Evolutionary conservation across 306 rosid species (phyloP).

Genomic region (Begonia peltatifolia): DNA sequence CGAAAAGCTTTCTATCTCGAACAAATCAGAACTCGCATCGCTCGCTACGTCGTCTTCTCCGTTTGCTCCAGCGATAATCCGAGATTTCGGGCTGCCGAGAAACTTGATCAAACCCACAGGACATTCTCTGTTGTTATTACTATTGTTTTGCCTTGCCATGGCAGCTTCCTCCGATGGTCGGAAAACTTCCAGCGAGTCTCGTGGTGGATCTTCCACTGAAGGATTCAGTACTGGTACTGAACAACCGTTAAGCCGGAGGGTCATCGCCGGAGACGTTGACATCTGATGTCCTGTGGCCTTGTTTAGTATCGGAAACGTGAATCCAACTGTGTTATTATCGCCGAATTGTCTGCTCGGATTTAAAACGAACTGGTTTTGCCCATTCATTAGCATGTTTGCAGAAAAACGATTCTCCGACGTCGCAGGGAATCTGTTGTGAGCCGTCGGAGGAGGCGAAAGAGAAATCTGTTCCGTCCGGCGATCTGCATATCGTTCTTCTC

Average conservation of each 20-base stretch:
- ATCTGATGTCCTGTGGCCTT: neutral
- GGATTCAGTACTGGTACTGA: neutral
- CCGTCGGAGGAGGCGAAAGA: too few relatives aligned
- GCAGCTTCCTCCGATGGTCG: constrained; percentile 19
- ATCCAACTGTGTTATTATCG: constrained; percentile 17
- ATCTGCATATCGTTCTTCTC: too few relatives aligned
- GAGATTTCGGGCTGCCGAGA: constrained; percentile 22
- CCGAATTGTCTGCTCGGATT: constrained; percentile 16
- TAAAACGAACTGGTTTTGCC: constrained; percentile 15
- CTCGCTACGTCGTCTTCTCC: constrained; percentile 42
- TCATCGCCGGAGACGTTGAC: neutral
- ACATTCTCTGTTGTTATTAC: neutral
- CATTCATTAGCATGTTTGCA: constrained; percentile 8
- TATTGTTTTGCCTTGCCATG: neutral
- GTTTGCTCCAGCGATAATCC: neutral
- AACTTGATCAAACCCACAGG: constrained; percentile 10
- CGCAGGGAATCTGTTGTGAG: constrained; percentile 12
- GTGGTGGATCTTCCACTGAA: constrained; percentile 21
- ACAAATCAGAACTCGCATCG: constrained; percentile 81
- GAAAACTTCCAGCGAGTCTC: constrained; percentile 46
- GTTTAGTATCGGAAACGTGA: constrained; percentile 61
- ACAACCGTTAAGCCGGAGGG: constrained; percentile 1
- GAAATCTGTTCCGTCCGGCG: too few relatives aligned
- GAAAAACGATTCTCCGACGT: constrained; percentile 9
- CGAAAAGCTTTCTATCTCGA: constrained; percentile 78